These are phyloP conservation scores for Pseudopyricularia cyperi DNA, from an alignment of 2,329 filamentous ascomycete genomes.

Conservation along the genomic window DNA sequence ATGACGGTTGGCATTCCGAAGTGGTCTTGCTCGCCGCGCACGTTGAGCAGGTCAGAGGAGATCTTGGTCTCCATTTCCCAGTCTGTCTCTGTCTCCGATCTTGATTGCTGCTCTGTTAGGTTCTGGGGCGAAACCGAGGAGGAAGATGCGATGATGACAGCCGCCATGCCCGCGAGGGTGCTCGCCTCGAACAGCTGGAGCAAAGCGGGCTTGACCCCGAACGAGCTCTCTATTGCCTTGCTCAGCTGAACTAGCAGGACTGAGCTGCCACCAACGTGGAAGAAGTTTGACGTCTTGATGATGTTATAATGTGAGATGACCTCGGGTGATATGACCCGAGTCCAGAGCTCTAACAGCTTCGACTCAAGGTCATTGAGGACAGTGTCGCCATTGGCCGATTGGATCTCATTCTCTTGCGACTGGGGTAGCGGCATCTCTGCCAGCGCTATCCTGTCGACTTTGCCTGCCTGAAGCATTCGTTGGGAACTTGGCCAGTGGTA, in stretches of 20 bases:
- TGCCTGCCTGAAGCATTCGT: slow-evolving; percentile 1
- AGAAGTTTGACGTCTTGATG: slow-evolving; percentile 19
- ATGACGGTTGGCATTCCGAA: slow-evolving; percentile 9
- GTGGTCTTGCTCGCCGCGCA: neutral
- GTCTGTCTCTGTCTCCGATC: slow-evolving; percentile 6
- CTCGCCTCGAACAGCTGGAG: slow-evolving; percentile 22
- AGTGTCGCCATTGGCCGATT: neutral
- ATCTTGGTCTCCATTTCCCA: slow-evolving; percentile 14
- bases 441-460: slow-evolving; percentile 1
- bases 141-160: slow-evolving; percentile 9
- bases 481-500: neutral
- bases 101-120: neutral
- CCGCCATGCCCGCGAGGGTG: slow-evolving; percentile 25
- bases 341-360: slow-evolving; percentile 1
- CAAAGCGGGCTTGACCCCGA: slow-evolving; percentile 18
- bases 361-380: neutral
- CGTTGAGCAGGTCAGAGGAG: slow-evolving; percentile 1
- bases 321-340: neutral
- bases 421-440: neutral
- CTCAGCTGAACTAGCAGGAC: slow-evolving; percentile 23
- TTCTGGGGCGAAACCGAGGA: neutral
- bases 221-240: slow-evolving; percentile 15
- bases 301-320: neutral
- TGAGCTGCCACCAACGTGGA: slow-evolving; percentile 8
- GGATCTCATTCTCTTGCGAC: neutral